These are phyloP conservation scores for Pseudogymnoascus sp. DNA, from an alignment of 2,329 filamentous ascomycete genomes.

Conservation along the genomic window DNA sequence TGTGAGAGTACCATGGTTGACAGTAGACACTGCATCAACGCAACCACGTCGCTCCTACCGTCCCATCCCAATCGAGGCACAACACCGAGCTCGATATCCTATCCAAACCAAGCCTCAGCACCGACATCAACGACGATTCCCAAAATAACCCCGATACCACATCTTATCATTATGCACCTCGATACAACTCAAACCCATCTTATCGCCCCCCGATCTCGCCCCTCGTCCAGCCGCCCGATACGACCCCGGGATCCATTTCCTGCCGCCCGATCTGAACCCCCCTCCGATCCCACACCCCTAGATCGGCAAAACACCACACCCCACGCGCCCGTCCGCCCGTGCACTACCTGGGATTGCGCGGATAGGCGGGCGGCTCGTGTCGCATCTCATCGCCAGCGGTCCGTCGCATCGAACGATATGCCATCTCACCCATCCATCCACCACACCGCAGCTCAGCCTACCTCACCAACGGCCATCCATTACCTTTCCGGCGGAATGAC, in stretches of 20 bases:
- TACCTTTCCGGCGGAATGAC: neutral
- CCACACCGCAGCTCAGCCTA: neutral
- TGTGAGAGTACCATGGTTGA: constrained; percentile 1
- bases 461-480: neutral
- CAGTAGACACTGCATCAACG: neutral
- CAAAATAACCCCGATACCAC: neutral
- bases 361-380: neutral
- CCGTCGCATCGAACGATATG: neutral
- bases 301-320: neutral
- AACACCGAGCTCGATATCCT: neutral
- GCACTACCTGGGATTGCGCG: neutral
- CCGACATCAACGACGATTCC: neutral
- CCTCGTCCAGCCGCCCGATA: neutral
- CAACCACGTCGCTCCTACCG: neutral
- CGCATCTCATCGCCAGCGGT: neutral
- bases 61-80: neutral
- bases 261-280: too few species aligned
- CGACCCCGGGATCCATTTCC: neutral
- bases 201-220: constrained; percentile 4
- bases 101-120: neutral
- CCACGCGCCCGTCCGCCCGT: neutral
- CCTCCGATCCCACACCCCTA: neutral
- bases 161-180: constrained; percentile 1
- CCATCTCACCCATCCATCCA: neutral
- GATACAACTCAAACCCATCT: neutral